Evolutionary conservation across 768 basidiomycete genomes (phyloP).

Genomic region (Amyloporia xantha): DNA sequence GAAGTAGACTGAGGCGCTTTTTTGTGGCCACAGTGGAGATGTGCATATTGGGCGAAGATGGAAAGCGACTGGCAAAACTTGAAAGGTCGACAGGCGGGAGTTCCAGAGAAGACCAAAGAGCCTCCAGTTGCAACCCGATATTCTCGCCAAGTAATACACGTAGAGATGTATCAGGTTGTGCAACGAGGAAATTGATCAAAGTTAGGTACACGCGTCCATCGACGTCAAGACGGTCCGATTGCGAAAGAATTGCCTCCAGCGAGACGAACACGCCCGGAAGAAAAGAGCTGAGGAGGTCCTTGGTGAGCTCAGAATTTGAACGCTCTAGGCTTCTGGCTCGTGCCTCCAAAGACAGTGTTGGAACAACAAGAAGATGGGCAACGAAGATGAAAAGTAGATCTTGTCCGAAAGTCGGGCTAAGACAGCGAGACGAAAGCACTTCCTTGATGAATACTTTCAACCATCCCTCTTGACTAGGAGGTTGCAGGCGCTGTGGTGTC

Average conservation of each 20-base stretch:
- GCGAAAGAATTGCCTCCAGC: constrained; percentile 18
- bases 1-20: constrained; percentile 23
- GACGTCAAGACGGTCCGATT: constrained; percentile 34
- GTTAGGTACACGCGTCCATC: constrained; percentile 48
- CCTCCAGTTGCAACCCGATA: constrained; percentile 17
- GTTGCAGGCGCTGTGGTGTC: constrained; percentile 1
- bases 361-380: constrained; percentile 34
- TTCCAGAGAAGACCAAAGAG: constrained; percentile 19
- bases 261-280: constrained; percentile 33
- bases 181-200: constrained; percentile 34
- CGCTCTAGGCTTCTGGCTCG: constrained; percentile 27
- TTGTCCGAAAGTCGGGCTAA: not conserved
- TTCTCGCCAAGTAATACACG: constrained; percentile 25
- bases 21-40: not conserved
- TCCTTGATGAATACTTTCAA: not conserved
- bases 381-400: constrained; percentile 32
- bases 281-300: constrained; percentile 30
- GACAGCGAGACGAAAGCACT: not conserved
- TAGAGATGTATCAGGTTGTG: constrained; percentile 15
- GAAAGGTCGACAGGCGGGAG: constrained; percentile 21
- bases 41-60: not conserved
- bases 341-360: constrained; percentile 30
- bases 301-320: constrained; percentile 20
- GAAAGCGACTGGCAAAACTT: constrained; percentile 22
- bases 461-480: not conserved